Evolutionary conservation across 202 grass and related monocot species (phyloP), one percentile per base, ranked within the genome.

Genomic region (Elaeis oleifera): DNA sequence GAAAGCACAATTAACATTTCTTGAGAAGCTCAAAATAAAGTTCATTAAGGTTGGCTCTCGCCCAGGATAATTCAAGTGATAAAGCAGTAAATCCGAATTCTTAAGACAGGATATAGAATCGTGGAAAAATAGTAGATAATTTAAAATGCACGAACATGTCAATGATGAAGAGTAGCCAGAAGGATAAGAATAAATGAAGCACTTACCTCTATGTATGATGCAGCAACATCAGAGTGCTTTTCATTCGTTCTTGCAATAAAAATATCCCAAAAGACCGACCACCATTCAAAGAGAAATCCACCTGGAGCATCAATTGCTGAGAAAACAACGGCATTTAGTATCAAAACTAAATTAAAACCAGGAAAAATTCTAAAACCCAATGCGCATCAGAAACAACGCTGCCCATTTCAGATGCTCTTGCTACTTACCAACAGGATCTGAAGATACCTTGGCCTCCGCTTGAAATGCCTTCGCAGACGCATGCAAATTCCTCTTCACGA

Each of bases 251-350:
- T 82, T 71, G 87, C 76, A 61, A 85, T 90, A 64, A 90, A 90
- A 26, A 90, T 90, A 70, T 85, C 87, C 87, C 87, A 90, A 65
- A 90, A 90, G 17, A 90, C 86, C 17, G 86, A 90, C 86, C 86
- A 90, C 86, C 86, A 90, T 53, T 90, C 87, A 1, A 90, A 77
- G 21, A 90, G 82, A 70, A 90, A 90, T 2, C 82, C 87, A 23
- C 87, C 87, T 17, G 87, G 82, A 23, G 82, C 79, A 58, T 90
- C 87, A 49, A 85, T 90, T 2, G 82, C 87, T 90, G 51, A 17
- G 57, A 69, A 68, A 68, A 25, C 54, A 51, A 57, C 59, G 32
- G 17, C 51, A 72, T 20, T 19, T 36, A 18, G 11, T 39, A 31
- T 13, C 6, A 63, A 52, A n/a, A 62, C 16, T 32, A 59, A 63